Conservation (phyloP, 805 yeast species). For the Maudiozyma barnettii region DNA sequence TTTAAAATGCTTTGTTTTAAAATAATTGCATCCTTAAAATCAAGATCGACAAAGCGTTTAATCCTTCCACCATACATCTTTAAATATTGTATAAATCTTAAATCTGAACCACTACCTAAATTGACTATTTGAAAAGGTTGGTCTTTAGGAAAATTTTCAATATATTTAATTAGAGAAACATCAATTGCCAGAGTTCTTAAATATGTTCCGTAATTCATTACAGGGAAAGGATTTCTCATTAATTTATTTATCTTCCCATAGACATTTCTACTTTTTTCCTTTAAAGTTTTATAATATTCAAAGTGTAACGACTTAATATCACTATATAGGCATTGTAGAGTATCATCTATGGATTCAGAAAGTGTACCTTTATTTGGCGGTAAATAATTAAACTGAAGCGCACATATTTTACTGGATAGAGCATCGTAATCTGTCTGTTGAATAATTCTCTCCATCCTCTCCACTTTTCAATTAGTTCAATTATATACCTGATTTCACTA, state of each 20-base stretch:
- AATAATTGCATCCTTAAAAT: conserved; percentile 38
- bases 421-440: conserved; percentile 59
- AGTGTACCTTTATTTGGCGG: conserved; percentile 27
- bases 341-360: neutral
- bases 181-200: conserved; percentile 49
- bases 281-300: conserved; percentile 16
- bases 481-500: too few species aligned
- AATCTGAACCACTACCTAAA: conserved; percentile 63
- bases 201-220: conserved; percentile 65
- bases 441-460: conserved; percentile 18
- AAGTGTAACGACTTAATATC: conserved; percentile 11
- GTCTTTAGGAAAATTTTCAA: conserved; percentile 11
- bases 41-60: conserved; percentile 40
- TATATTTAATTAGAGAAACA: conserved; percentile 34
- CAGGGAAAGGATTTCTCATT: conserved; percentile 39
- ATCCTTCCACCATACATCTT: conserved; percentile 8
- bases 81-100: conserved; percentile 38
- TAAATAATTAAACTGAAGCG: conserved; percentile 41
- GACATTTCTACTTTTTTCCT: conserved; percentile 12
- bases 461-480: neutral
- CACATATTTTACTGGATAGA: conserved; percentile 50
- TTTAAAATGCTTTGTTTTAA: conserved; percentile 30
- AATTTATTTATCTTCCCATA: conserved; percentile 14
- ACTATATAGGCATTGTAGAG: neutral
- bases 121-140: conserved; percentile 44